Conservation (phyloP, 169 alveolate genomes). For the Plasmodium chabaudi region DNA sequence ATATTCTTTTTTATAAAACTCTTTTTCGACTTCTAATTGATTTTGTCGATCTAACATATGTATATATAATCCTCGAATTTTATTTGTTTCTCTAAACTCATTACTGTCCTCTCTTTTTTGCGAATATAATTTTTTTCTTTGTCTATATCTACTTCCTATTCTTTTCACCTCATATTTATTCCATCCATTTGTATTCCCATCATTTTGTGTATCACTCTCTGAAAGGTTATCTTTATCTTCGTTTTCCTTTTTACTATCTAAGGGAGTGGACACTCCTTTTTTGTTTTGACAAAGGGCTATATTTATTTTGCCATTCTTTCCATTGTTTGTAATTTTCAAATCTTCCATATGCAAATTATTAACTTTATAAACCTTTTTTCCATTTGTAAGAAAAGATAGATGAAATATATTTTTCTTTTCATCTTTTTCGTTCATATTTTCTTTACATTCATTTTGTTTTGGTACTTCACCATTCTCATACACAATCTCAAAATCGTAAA, state of each 20-base stretch:
- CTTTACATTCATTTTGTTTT: neutral
- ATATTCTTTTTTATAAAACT: conserved; percentile 55
- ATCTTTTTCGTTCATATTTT: neutral
- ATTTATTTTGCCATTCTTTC: too few species aligned
- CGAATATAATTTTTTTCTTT: neutral
- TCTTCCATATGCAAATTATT: conserved; percentile 17
- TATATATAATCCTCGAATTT: conserved; percentile 44
- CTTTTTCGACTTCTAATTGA: conserved; percentile 30
- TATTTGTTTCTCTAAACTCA: conserved; percentile 50
- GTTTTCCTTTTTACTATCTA: neutral
- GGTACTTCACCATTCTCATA: neutral
- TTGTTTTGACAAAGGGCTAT: neutral
- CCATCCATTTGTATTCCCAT: conserved; percentile 15
- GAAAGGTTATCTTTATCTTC: neutral
- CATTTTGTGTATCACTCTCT: conserved; percentile 8
- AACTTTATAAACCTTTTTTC: conserved; percentile 12
- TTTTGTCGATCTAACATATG: conserved; percentile 42
- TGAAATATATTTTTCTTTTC: conserved; percentile 8
- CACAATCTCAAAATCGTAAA: conserved; percentile 30
- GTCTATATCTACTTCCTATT: conserved; percentile 11
- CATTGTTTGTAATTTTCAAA: too few species aligned
- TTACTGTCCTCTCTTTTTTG: neutral
- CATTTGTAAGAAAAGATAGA: conserved; percentile 36
- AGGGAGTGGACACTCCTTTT: neutral
- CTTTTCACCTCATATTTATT: conserved; percentile 42